Evolutionary conservation across 371 early-diverging fungal genomes (phyloP).

Genomic region (Syncephalastrum monosporum): DNA sequence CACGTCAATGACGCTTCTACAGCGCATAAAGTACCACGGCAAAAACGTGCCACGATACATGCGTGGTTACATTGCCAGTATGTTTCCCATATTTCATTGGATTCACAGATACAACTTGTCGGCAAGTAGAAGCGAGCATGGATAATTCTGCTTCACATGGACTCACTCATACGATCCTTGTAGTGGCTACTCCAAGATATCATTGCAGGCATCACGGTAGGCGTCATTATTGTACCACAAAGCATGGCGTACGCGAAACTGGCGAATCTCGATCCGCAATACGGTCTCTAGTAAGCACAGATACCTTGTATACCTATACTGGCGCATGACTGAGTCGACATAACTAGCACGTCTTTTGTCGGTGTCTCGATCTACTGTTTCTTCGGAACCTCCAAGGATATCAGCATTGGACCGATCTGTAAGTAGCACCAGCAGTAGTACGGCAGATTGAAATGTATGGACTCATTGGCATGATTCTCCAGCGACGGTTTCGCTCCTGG

Average conservation of each 20-base stretch:
- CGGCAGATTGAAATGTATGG: neutral
- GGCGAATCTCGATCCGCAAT: conserved; percentile 64
- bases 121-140: conserved; percentile 11
- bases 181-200: conserved; percentile 80
- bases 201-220: conserved; percentile 87
- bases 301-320: neutral
- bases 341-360: conserved; percentile 54
- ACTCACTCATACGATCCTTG: neutral
- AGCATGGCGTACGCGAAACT: conserved; percentile 83
- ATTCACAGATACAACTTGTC: conserved; percentile 30
- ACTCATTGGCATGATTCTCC: neutral
- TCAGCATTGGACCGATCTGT: conserved; percentile 65
- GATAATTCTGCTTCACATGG: neutral
- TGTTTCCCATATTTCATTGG: conserved; percentile 27
- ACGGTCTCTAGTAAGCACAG: conserved; percentile 23
- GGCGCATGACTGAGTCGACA: neutral
- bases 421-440: conserved; percentile 5
- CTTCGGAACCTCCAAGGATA: conserved; percentile 78
- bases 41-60: conserved; percentile 2
- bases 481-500: conserved; percentile 74
- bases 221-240: conserved; percentile 84
- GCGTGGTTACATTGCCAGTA: conserved; percentile 8
- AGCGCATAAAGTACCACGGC: conserved; percentile 5
- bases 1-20: conserved; percentile 7
- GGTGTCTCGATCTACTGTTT: conserved; percentile 69